Evolutionary conservation across 164 flowering plant species (phyloP).

Genomic region (Brasenia schreberi): DNA sequence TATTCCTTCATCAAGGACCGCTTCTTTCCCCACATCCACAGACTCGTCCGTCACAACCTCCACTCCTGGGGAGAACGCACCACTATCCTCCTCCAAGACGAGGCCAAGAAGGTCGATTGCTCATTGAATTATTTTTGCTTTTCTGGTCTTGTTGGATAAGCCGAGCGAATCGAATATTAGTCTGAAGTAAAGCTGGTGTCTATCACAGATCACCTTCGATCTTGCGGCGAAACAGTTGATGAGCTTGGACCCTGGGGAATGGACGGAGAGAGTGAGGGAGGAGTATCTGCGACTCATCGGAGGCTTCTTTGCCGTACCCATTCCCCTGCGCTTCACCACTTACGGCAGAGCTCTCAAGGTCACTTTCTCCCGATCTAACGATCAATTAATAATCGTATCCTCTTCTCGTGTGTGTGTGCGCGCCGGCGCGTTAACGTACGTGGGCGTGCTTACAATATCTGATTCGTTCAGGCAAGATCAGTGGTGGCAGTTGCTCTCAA

Average conservation of each 20-base stretch:
- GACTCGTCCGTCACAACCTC: conserved; percentile 49
- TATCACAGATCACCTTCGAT: conserved; percentile 73
- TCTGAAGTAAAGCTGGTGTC: background rate
- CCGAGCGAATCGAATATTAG: too few species aligned
- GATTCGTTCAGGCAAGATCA: conserved; percentile 38
- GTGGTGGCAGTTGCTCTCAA: conserved; percentile 76
- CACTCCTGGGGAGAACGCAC: conserved; percentile 44
- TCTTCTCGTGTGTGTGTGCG: too few species aligned
- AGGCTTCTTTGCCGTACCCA: conserved; percentile 77
- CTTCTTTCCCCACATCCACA: conserved; percentile 62
- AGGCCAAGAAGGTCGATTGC: conserved; percentile 74
- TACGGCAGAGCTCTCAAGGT: conserved; percentile 75
- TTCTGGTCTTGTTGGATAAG: background rate
- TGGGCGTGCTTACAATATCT: too few species aligned
- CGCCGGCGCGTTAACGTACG: too few species aligned
- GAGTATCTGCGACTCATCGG: conserved; percentile 81
- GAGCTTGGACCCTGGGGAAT: conserved; percentile 92
- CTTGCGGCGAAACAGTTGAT: conserved; percentile 82
- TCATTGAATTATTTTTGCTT: background rate
- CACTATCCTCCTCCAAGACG: conserved; percentile 59
- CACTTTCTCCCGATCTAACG: background rate
- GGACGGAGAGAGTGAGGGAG: conserved; percentile 76
- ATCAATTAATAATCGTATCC: too few species aligned
- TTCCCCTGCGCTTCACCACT: conserved; percentile 68
- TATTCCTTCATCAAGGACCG: conserved; percentile 53